Conservation (phyloP, 495 filamentous ascomycete species). For the Penicillium nucicola region DNA sequence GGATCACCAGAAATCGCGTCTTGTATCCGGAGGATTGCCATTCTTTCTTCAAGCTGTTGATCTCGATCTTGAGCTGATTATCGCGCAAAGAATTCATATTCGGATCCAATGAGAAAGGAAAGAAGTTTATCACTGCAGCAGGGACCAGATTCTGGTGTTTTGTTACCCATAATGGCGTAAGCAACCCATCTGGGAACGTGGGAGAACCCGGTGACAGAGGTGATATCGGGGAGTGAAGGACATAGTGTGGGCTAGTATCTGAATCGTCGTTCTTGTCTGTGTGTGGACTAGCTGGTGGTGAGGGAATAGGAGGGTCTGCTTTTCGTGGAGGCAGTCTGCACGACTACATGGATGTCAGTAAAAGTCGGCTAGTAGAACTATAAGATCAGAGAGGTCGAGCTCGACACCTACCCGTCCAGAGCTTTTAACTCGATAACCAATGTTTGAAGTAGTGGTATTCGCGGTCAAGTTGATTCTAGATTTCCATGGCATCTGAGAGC, state of each 20-base stretch:
- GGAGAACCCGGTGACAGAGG: conserved; percentile 76
- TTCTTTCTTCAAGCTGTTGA: conserved; percentile 67
- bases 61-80: conserved; percentile 84
- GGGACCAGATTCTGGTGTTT: conserved; percentile 85
- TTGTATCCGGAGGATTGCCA: conserved; percentile 68
- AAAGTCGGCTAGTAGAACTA: background rate
- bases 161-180: conserved; percentile 74
- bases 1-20: conserved; percentile 69
- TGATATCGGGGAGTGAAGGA: conserved; percentile 84
- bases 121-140: conserved; percentile 74
- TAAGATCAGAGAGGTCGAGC: conserved; percentile 5
- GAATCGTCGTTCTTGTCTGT: conserved; percentile 45
- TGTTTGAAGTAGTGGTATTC: conserved; percentile 10
- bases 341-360: conserved; percentile 39
- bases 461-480: conserved; percentile 36
- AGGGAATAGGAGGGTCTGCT: conserved; percentile 53
- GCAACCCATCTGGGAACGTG: conserved; percentile 82
- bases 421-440: conserved; percentile 61
- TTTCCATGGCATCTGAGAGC: conserved; percentile 58
- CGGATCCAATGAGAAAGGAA: conserved; percentile 64
- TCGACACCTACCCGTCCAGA: conserved; percentile 71
- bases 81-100: conserved; percentile 70
- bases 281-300: conserved; percentile 47
- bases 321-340: conserved; percentile 62
- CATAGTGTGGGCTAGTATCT: conserved; percentile 36